Base-by-base conservation (phyloP, 2,329 filamentous ascomycete genomes). In the Mollisia scopiformis region DNA sequence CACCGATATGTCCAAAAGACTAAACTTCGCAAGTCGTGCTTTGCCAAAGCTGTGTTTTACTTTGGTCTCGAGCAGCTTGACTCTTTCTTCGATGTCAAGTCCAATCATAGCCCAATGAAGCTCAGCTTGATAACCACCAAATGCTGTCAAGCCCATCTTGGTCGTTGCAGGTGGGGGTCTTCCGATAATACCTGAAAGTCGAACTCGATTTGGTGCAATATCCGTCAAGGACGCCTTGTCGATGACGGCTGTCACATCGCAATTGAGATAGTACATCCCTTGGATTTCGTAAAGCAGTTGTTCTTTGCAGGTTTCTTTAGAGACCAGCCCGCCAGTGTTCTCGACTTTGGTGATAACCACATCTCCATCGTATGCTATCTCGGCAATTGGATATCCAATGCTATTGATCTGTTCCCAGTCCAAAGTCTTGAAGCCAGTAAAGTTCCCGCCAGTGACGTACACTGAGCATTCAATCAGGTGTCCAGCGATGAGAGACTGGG, bases 201-300 rank as follows among this genome's bases (percentile, higher is more conserved):
- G 6, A 16, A 37, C 35, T 8, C 14, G 35, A 16, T 37, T 4
- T 4, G 6, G 6, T 10, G 8, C 35, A 8, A 8, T 16, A 5
- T 37, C 8, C 35, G 11, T 16, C 11, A 8, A 8, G 7, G 11
- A 8, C 8, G n/a, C 14, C 4, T 37, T 4, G 11, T 8, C 11
- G 8, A 37, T 8, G 35, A 13, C 35, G 6, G 82, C 83, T 0
- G 80, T 84, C 28, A 85, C 83, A 63, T 85, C 83, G 0, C 79
- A 80, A 71, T 85, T 85, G 75, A 78, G 82, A 68, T 86, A 86
- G 76, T 77, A 81, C 0, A 80, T 80, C 6, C 82, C 82, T 66
- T 83, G 81, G 25, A 83, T 81, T 68, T 84, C 81, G 66, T 83
- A 84, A 1, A 84, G 66, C 3, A 84, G 72, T 61, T 85, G 82